Percentiles rank a stretch among this genome's conserved stretches.
These are phyloP conservation scores for Coemansia sp. DNA, from an alignment of 192 early-diverging fungal genomes.

Conservation along the genomic window DNA sequence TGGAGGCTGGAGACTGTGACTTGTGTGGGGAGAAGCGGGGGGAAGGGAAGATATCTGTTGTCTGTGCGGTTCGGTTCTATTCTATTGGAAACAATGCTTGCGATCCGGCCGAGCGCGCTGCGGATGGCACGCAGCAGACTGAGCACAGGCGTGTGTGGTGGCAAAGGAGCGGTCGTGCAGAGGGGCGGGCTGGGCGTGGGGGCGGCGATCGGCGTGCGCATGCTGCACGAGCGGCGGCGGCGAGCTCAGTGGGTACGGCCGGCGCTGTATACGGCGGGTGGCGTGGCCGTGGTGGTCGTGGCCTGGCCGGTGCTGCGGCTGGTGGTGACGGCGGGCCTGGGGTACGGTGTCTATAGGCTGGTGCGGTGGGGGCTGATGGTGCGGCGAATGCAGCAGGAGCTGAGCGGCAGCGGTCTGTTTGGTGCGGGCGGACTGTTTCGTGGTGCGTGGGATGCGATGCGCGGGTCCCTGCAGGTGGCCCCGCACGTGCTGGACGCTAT, in stretches of 20 bases:
- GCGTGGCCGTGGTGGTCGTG: conserved; percentile 13
- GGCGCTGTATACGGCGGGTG: conserved; percentile 19
- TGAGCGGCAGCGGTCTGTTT: neutral
- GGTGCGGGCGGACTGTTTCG: no score
- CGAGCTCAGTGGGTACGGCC: conserved; percentile 17
- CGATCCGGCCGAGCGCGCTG: conserved; percentile 3
- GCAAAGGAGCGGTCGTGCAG: neutral
- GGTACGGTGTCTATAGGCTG: conserved; percentile 19
- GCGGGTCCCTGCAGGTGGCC: no score
- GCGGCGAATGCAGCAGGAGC: neutral
- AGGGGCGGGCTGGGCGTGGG: no score
- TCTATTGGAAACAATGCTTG: conserved; percentile 26
- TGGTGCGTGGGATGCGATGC: no score
- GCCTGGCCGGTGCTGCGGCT: conserved; percentile 39
- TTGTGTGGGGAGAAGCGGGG: no score
- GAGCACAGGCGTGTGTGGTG: no score
- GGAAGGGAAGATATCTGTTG: no score
- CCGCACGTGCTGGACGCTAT: neutral
- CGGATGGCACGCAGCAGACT: no score
- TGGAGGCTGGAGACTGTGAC: no score
- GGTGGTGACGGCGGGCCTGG: conserved; percentile 29
- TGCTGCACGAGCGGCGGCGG: neutral
- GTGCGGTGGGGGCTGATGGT: conserved; percentile 3
- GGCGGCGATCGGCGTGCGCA: neutral
- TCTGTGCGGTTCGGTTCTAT: neutral